Evolutionary conservation across 2,329 filamentous ascomycete species (phyloP).

Genomic region (Aspergillus oerlinghausenensis): DNA sequence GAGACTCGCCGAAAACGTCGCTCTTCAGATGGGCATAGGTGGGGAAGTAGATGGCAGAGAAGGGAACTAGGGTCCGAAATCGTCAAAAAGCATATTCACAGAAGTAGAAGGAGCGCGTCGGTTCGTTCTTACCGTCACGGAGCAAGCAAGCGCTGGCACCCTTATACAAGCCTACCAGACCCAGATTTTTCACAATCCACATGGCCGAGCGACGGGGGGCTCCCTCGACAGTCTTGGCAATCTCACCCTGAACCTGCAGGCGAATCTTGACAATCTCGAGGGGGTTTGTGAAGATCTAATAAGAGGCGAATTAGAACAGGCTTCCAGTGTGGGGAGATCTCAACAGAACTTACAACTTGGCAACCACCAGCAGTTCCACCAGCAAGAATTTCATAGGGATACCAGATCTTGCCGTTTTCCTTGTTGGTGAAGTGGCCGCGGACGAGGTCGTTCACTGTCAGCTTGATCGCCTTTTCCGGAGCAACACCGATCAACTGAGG

Average conservation of each 20-base stretch:
- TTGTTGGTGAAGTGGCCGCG: slow-evolving; percentile 69
- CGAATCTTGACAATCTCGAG: slow-evolving; percentile 99
- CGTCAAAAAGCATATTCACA: background rate
- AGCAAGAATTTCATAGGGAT: slow-evolving; percentile 71
- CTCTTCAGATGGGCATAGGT: slow-evolving; percentile 92
- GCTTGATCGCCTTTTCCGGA: slow-evolving; percentile 99
- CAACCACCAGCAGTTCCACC: slow-evolving; percentile 88
- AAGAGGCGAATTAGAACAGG: slow-evolving; percentile 1
- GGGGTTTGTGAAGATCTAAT: slow-evolving; percentile 89
- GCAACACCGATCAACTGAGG: slow-evolving; percentile 96
- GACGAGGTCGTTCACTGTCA: slow-evolving; percentile 94
- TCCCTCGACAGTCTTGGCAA: slow-evolving; percentile 79
- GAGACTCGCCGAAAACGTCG: slow-evolving; percentile 87
- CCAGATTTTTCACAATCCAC: slow-evolving; percentile 96
- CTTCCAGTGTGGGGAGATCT: background rate
- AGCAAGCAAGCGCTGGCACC: slow-evolving; percentile 90
- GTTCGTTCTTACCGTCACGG: slow-evolving; percentile 57
- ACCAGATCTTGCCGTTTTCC: slow-evolving; percentile 67
- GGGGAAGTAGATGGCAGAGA: slow-evolving; percentile 98
- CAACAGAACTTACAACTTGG: slow-evolving; percentile 72
- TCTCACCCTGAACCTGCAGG: slow-evolving; percentile 93
- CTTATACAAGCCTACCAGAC: slow-evolving; percentile 93
- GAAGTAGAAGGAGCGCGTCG: slow-evolving; percentile 14
- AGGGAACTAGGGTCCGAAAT: slow-evolving; percentile 60
- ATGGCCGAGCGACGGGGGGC: slow-evolving; percentile 85